Conservation (phyloP, 495 filamentous ascomycete species). For the Letharia lupina region DNA sequence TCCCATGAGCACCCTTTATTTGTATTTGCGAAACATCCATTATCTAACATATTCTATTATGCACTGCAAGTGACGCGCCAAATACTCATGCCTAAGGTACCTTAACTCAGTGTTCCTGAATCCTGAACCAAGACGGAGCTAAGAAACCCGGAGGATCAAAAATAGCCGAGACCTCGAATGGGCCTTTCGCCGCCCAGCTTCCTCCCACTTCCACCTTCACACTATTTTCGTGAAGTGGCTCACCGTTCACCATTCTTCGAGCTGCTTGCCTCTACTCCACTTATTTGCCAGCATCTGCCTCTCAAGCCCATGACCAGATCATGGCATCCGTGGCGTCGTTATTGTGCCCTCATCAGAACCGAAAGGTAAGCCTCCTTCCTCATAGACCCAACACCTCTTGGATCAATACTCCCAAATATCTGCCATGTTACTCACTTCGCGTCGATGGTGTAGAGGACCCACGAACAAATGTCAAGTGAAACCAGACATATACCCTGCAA, state of each 20-base stretch:
- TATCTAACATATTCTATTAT: background rate
- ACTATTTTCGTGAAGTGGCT: background rate
- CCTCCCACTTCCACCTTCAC: background rate
- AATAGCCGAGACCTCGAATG: conserved; percentile 7
- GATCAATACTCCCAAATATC: background rate
- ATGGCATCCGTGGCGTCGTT: conserved; percentile 21
- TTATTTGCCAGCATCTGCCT: background rate
- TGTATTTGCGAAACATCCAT: background rate
- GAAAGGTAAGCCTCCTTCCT: conserved; percentile 16
- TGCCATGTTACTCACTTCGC: conserved; percentile 1
- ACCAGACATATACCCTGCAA: conserved; percentile 19
- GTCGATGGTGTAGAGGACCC: conserved; percentile 30
- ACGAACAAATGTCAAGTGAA: conserved; percentile 35
- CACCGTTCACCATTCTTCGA: background rate
- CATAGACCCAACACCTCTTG: conserved; percentile 1
- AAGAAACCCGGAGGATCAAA: conserved; percentile 3
- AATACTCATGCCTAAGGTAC: background rate
- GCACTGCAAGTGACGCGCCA: background rate
- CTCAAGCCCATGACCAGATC: conserved; percentile 11
- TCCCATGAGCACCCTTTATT: background rate
- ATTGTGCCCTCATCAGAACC: conserved; percentile 20
- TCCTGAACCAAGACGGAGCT: background rate
- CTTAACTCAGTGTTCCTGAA: background rate
- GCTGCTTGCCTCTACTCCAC: background rate
- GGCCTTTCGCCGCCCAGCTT: conserved; percentile 1